These are phyloP conservation scores for Acephala macrosclerotiorum DNA, from an alignment of 2,329 filamentous ascomycete genomes.

Conservation along the genomic window DNA sequence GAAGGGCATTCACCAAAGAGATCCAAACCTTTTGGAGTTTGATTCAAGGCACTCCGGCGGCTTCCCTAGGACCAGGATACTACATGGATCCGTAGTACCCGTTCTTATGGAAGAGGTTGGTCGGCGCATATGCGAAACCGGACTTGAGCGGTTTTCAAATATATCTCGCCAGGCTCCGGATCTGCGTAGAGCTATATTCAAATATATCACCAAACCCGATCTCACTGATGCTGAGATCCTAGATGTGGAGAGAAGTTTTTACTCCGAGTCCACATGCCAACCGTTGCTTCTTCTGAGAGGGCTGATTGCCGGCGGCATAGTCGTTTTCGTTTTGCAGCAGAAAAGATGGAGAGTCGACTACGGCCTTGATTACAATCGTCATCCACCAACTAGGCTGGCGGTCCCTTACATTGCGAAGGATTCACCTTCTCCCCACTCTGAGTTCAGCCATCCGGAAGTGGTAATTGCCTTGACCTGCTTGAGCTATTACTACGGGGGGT, in stretches of 20 bases:
- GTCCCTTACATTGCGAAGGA: conserved; percentile 69
- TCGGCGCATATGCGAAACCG: too few species aligned
- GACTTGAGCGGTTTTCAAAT: too few species aligned
- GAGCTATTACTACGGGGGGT: conserved; percentile 63
- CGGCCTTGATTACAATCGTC: conserved; percentile 53
- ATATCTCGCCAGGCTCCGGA: neutral
- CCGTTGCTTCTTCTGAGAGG: conserved; percentile 59
- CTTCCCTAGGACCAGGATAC: too few species aligned
- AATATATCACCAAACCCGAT: conserved; percentile 15
- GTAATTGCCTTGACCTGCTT: conserved; percentile 63
- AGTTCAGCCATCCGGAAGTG: conserved; percentile 69
- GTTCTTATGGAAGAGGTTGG: too few species aligned
- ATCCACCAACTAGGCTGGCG: conserved; percentile 54
- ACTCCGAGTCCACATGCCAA: conserved; percentile 40
- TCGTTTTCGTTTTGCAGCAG: conserved; percentile 58
- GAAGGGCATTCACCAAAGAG: too few species aligned
- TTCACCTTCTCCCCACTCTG: conserved; percentile 58
- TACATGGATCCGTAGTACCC: too few species aligned
- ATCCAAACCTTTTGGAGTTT: too few species aligned
- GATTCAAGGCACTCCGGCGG: too few species aligned
- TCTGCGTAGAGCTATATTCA: conserved; percentile 14
- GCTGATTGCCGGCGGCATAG: conserved; percentile 61
- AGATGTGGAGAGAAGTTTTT: conserved; percentile 20
- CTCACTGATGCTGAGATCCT: conserved; percentile 17
- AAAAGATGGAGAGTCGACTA: conserved; percentile 74